Base-by-base conservation (phyloP, 2,329 filamentous ascomycete genomes). In the Paecilomyces sp. region DNA sequence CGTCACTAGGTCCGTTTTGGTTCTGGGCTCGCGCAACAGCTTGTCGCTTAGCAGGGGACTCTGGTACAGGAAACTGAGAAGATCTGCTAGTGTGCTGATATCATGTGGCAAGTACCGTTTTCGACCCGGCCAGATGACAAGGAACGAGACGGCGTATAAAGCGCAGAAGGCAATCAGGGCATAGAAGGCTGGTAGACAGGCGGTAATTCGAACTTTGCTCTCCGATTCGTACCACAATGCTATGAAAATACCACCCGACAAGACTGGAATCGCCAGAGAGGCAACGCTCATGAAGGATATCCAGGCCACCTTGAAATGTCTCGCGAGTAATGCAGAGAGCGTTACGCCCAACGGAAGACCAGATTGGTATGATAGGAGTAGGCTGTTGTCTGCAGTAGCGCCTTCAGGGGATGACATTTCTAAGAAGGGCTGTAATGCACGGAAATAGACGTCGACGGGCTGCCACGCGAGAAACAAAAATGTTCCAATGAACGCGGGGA, bases 31-130 rank as follows among this genome's bases (percentile, higher is more conserved):
- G 56, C 86, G 82, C 70, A 97, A 93, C 0, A 88, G 84, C 9
- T 86, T 81, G 68, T 96, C 92, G 4, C 83, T 80, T 1, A 90
- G 78, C 18, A 95, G 78, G 25, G 88, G 87, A 52, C 87, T 87
- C 65, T 88, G 87, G 61, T 90, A 86, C 51, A 93, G 80, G 71
- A 93, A 92, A 68, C 86, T 88, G 65, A 95, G 83, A 24, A 92
- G 80, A 70, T 92, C 91, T 1, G 89, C 89, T 18, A 95, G 80
- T 54, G 84, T 90, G 61, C 82, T 84, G 50, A 90, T 86, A 4
- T 82, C 81, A 70, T 95, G 91, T 0, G 91, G 91, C 1, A 96
- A 82, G 51, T 87, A 85, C 47, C 81, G 78, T 51, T 79, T 76
- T 13, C 89, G 82, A 12, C 79, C 76, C 0, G 88, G 88, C 66